Base-by-base conservation (phyloP, 1,139 yeast species). In the Candida pseudocylindracea region DNA sequence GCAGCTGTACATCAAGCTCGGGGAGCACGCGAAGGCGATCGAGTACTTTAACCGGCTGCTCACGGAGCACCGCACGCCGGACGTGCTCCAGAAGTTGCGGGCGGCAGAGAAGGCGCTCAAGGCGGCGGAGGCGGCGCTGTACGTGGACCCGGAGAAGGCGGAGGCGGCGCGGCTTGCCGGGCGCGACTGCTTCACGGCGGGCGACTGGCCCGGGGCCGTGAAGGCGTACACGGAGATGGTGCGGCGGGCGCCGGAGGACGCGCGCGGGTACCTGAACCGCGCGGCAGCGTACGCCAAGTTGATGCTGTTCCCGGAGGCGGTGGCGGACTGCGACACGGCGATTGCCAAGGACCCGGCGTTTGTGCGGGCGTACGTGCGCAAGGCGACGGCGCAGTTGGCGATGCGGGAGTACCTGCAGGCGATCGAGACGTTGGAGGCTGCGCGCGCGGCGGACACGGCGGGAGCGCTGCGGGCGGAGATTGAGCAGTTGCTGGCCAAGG, bases 21-120 rank as follows among this genome's bases (percentile, higher is more conserved):
- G 69, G 37, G 78, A 88, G 39, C 62, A 75, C 45, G 57, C 63
- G 38, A 60, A 64, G 35, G 95, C 98, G 7, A 74, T 72, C 39
- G 76, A 72, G 46, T 67, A 49, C 50, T 88, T 78, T 49, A 91
- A 85, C 56, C 81, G 79, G 54, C 78, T 96, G 2, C 65, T 91
- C 48, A 91, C 98, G 31, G 99, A 91, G 60, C 94, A 83, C 56
- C 75, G 99, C 60, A 81, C 93, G 25, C 93, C 98, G 11, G 96
- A 85, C 38, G 80, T 80, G 26, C 67, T 91, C 46, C 72, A 70
- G 45, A 91, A 88, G 57, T 67, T 91, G 49, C 75, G 96, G 57
- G 54, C 72, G 15, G 67, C 93, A 31, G 96, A 88, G 57, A 79
- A 79, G 54, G 81, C 76, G 45, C 63, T 80, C 42, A 85, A 88